Percentiles rank a stretch among this genome's conserved stretches.
phyloP scores from a whole-genome alignment of 2,329 filamentous ascomycete genomes.

The Colletotrichum musae region DNA sequence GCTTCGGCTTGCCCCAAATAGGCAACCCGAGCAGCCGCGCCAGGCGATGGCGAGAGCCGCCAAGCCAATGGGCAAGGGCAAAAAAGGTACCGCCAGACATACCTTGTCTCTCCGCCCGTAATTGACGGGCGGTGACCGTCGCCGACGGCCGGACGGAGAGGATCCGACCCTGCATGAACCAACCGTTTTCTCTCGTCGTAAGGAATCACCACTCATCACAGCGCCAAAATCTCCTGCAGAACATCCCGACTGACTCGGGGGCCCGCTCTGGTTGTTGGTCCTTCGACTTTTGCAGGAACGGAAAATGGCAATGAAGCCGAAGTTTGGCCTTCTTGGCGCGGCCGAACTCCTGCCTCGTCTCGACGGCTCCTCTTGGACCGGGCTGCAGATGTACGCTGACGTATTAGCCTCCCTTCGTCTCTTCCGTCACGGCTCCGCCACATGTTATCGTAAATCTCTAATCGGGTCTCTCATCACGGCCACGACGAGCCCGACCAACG shows the following conservation, averaged over 20 bases:
- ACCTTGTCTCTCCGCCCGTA: too few relatives aligned
- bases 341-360: not conserved
- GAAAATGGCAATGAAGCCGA: conserved; percentile 31
- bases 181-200: not conserved
- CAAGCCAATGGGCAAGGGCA: conserved; percentile 15
- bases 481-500: not conserved
- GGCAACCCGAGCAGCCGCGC: conserved; percentile 31
- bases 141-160: not conserved
- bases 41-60: conserved; percentile 9
- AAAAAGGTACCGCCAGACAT: not conserved
- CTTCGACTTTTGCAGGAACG: not conserved
- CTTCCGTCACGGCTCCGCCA: not conserved
- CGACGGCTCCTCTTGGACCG: conserved; percentile 2
- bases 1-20: conserved; percentile 8
- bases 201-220: conserved; percentile 1
- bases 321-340: conserved; percentile 25
- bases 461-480: not conserved
- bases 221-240: conserved; percentile 4
- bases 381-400: conserved; percentile 25
- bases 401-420: conserved; percentile 5
- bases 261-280: conserved; percentile 27
- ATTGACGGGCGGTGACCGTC: not conserved
- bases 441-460: rapidly evolving
- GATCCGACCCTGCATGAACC: conserved; percentile 13
- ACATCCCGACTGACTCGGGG: conserved; percentile 26